phyloP scores from a whole-genome alignment of 2,329 filamentous ascomycete genomes.

The Botryosphaeria agaves region DNA sequence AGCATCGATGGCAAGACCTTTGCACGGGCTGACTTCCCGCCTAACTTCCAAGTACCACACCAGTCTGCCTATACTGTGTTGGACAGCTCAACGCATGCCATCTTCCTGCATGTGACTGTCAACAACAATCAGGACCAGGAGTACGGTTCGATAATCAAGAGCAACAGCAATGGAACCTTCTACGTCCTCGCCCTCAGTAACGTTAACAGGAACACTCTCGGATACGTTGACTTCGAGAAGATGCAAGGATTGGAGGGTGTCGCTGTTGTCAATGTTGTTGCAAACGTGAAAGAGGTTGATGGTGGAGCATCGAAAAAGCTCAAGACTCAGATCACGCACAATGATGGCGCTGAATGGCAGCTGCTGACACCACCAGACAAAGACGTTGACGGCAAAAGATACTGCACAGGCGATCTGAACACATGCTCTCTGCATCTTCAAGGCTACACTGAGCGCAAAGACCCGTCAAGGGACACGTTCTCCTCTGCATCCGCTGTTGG shows the following conservation, averaged over 20 bases:
- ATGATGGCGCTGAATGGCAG: constrained; percentile 81
- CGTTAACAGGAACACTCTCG: constrained; percentile 62
- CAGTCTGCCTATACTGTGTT: constrained; percentile 81
- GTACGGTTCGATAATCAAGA: constrained; percentile 86
- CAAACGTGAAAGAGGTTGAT: constrained; percentile 49
- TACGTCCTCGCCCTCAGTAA: constrained; percentile 70
- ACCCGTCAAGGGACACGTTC: constrained; percentile 61
- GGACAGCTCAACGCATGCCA: constrained; percentile 83
- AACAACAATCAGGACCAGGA: constrained; percentile 45
- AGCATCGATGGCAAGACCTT: constrained; percentile 75
- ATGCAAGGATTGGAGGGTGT: constrained; percentile 86
- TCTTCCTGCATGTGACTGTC: constrained; percentile 86
- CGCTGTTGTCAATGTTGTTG: constrained; percentile 68
- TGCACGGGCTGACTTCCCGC: constrained; percentile 70
- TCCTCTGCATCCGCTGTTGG: constrained; percentile 79
- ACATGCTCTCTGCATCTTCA: constrained; percentile 84
- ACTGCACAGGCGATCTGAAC: constrained; percentile 45
- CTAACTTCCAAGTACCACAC: constrained; percentile 62
- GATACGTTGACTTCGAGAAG: constrained; percentile 92
- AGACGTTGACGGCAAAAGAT: constrained; percentile 54
- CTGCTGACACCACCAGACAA: constrained; percentile 54
- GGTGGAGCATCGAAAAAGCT: constrained; percentile 57
- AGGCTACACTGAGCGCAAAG: constrained; percentile 78
- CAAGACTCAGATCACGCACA: constrained; percentile 87
- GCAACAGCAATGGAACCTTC: constrained; percentile 93